Evolutionary conservation across 2,329 filamentous ascomycete genomes (phyloP).

Genomic region (Fusarium virguliforme): DNA sequence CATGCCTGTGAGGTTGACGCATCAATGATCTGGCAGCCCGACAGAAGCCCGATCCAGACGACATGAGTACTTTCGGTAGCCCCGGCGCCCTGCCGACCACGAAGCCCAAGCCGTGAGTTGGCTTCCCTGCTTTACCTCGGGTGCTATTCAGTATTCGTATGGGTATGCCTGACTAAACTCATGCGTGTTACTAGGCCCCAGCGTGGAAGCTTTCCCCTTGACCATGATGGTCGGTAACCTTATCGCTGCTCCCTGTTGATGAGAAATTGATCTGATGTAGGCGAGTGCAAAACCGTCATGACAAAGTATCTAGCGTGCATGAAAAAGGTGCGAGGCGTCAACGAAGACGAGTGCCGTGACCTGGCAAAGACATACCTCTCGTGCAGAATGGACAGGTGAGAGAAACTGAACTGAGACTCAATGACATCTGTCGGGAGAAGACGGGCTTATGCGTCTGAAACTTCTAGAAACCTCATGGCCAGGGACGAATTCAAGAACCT

Average conservation of each 20-base stretch:
- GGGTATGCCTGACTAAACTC: constrained; percentile 33
- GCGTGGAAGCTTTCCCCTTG: constrained; percentile 91
- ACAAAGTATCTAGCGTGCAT: constrained; percentile 88
- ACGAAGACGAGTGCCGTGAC: constrained; percentile 87
- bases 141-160: not conserved
- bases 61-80: constrained; percentile 77
- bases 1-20: constrained; percentile 24
- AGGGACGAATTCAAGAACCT: constrained; percentile 95
- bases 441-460: constrained; percentile 35
- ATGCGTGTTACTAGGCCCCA: constrained; percentile 74
- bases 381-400: constrained; percentile 95
- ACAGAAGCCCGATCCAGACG: constrained; percentile 32
- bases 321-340: constrained; percentile 85
- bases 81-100: constrained; percentile 76
- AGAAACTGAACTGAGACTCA: constrained; percentile 17
- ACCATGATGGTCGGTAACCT: constrained; percentile 78
- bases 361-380: constrained; percentile 90
- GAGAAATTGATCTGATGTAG: constrained; percentile 61
- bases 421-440: constrained; percentile 41
- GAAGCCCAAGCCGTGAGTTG: constrained; percentile 79
- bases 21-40: constrained; percentile 21
- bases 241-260: not conserved
- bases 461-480: constrained; percentile 89
- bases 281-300: constrained; percentile 95
- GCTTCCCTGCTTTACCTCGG: not conserved